Evolutionary conservation across 768 basidiomycete genomes (phyloP), one percentile per base, ranked within the genome.

Genomic region (Lactifluus subvellereus): DNA sequence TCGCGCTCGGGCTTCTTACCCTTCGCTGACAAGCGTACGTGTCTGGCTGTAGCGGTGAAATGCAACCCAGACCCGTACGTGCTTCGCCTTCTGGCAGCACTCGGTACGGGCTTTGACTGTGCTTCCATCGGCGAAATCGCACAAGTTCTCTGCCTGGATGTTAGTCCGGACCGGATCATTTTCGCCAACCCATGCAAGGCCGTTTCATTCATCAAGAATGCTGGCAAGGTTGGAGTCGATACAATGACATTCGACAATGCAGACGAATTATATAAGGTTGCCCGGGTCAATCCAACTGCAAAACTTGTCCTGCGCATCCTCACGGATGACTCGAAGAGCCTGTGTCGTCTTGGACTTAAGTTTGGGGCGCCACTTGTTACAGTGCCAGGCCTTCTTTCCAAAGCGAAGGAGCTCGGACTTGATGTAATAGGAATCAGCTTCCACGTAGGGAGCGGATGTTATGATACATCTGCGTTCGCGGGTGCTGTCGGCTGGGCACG

Each of bases 171-270:
- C 58, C 83, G 88, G 61, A 89, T 99, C 79, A 92, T 98, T 72
- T 99, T 94, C 71, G 97, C 97, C 67, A 99, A 99, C 76, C 97
- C 97, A 0, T 98, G 97, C 87, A 99, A 99, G 77, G 91, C 97
- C 2, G 81, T 84, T 11, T 96, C 94, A 0, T 98, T 95, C 77
- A 82, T 99, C 69, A 89, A 94, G 54, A 83, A 85, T 69, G 91
- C 97, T 16, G 86, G 86, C 47, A 85, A 82, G 69, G 75, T 78
- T 37, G 86, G 89, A 22, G 95, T 98, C 57, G 82, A 92, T 71
- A 86, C 82, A 77, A 97, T 98, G 96, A 98, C 96, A 6, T 99
- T 99, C 72, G 97, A 99, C 78, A 99, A 98, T 75, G 83, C 84
- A 45, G 97, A 99, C 76, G 97, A 99, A 73, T 78, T 99, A 18